Evolutionary conservation across 1,284 basidiomycete species (phyloP).

Genomic region (Ustilago lituana): DNA sequence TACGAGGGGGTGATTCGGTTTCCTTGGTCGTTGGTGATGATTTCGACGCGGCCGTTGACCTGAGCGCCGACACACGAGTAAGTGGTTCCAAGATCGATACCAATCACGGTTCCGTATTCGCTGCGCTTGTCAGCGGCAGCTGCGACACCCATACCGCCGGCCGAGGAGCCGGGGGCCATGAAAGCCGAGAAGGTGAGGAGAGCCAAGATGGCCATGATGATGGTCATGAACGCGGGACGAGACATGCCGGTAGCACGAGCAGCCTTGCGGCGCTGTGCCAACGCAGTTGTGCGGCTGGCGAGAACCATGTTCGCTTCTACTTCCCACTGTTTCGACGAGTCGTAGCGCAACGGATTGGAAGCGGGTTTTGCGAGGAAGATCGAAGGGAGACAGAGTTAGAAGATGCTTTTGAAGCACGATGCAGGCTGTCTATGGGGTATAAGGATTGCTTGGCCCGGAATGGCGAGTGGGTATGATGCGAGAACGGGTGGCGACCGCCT

Average conservation of each 20-base stretch:
- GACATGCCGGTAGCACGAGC: slow-evolving; percentile 43
- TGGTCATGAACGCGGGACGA: slow-evolving; percentile 49
- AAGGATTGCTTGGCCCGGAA: background rate
- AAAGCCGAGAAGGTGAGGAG: slow-evolving; percentile 55
- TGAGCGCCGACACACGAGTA: slow-evolving; percentile 76
- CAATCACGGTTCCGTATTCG: slow-evolving; percentile 88
- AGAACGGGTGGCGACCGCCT: slow-evolving; percentile 3
- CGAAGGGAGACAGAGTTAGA: slow-evolving; percentile 1
- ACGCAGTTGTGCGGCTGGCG: slow-evolving; percentile 38
- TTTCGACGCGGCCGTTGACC: slow-evolving; percentile 72
- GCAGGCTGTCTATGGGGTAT: background rate
- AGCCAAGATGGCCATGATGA: slow-evolving; percentile 58
- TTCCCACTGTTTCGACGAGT: slow-evolving; percentile 46
- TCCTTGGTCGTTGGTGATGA: slow-evolving; percentile 70
- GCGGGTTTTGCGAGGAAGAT: background rate
- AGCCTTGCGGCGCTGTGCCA: slow-evolving; percentile 43
- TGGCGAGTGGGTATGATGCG: slow-evolving; percentile 2
- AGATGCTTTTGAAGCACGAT: slow-evolving; percentile 5
- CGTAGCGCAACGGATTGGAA: too few relatives aligned
- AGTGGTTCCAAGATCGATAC: slow-evolving; percentile 75
- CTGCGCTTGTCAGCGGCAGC: slow-evolving; percentile 61
- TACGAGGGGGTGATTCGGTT: slow-evolving; percentile 68
- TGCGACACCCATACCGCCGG: slow-evolving; percentile 57
- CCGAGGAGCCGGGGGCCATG: slow-evolving; percentile 42
- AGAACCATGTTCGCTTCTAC: slow-evolving; percentile 35